These are phyloP conservation scores for Suillus clintonianus DNA, from an alignment of 768 basidiomycete species.

Conservation along the genomic window DNA sequence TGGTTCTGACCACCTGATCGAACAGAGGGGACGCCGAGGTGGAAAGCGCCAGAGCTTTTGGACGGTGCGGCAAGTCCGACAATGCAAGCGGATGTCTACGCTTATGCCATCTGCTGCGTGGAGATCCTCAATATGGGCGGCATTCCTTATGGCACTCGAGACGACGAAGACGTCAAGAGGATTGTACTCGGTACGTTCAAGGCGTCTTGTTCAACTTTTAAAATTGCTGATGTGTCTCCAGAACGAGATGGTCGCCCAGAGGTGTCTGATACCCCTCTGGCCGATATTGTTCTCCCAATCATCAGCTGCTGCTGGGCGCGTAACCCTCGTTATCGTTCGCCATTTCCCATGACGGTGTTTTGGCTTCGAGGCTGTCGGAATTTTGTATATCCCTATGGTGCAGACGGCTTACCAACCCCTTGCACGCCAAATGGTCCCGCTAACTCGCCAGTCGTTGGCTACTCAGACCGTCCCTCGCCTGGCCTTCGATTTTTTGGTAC, in stretches of 20 bases:
- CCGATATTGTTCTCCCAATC: constrained; percentile 40
- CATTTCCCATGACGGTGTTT: constrained; percentile 40
- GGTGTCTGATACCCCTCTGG: constrained; percentile 42
- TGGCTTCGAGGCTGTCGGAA: not conserved
- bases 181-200: constrained; percentile 50
- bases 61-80: constrained; percentile 49
- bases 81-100: constrained; percentile 63
- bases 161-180: constrained; percentile 52
- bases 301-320: constrained; percentile 59
- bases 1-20: constrained; percentile 1
- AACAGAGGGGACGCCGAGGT: constrained; percentile 64
- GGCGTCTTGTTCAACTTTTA: constrained; percentile 15
- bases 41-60: constrained; percentile 73
- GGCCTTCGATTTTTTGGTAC: not conserved
- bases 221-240: constrained; percentile 28
- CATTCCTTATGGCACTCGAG: constrained; percentile 55
- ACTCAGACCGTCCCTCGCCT: not conserved
- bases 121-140: constrained; percentile 66
- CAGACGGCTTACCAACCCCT: not conserved
- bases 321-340: constrained; percentile 51
- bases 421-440: not conserved
- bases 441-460: not conserved
- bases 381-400: not conserved
- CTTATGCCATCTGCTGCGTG: constrained; percentile 65
- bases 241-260: constrained; percentile 53